phyloP scores from a whole-genome alignment of 2,329 filamentous ascomycete species.

The Septoria petroselini region DNA sequence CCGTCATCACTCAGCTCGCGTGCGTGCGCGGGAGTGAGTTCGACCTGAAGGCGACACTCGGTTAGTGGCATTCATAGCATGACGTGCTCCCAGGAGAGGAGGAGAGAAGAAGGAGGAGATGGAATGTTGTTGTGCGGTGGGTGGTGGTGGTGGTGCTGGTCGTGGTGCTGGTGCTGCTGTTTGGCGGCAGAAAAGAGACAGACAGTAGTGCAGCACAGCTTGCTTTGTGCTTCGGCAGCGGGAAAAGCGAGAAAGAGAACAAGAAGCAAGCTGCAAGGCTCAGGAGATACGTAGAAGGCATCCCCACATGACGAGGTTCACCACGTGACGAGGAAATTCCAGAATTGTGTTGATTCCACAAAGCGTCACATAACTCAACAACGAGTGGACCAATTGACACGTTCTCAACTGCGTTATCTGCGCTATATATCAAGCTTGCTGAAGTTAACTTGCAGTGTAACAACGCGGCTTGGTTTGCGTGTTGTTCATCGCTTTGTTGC shows the following conservation, averaged over 20 bases:
- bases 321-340: too few relatives aligned
- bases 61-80: slow-evolving; percentile 12
- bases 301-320: too few relatives aligned
- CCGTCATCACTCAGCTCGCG: slow-evolving; percentile 20
- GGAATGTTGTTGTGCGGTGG: background rate
- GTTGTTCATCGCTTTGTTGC: too few relatives aligned
- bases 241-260: background rate
- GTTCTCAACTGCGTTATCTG: too few relatives aligned
- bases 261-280: slow-evolving; percentile 7
- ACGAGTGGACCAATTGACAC: too few relatives aligned
- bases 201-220: background rate
- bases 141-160: background rate
- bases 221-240: too few relatives aligned
- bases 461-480: too few relatives aligned
- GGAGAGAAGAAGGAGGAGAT: background rate
- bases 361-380: too few relatives aligned
- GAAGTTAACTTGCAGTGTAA: too few relatives aligned
- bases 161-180: background rate
- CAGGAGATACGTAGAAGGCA: slow-evolving; percentile 3
- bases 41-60: slow-evolving; percentile 2
- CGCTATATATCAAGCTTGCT: too few relatives aligned
- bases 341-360: too few relatives aligned
- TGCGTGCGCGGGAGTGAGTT: slow-evolving; percentile 1
- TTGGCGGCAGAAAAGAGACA: background rate
- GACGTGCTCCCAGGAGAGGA: background rate